Evolutionary conservation across 768 basidiomycete species (phyloP).

Genomic region (Phanerochaete sordida): DNA sequence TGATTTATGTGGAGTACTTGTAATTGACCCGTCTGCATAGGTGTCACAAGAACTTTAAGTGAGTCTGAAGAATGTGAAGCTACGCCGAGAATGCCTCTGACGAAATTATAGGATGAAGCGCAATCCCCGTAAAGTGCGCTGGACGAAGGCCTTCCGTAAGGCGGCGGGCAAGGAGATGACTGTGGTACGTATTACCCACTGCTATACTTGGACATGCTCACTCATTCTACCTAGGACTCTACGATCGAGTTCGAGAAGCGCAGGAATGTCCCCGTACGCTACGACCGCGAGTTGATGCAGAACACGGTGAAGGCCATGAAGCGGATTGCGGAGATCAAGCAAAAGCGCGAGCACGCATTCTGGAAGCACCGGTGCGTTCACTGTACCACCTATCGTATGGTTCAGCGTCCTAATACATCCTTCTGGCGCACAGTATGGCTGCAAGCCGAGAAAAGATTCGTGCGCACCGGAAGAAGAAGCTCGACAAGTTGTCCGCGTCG

Average conservation of each 20-base stretch:
- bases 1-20: not conserved
- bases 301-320: conserved; percentile 97
- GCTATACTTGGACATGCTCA: not conserved
- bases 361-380: conserved; percentile 82
- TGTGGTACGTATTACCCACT: conserved; percentile 56
- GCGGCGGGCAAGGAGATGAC: conserved; percentile 99
- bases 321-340: conserved; percentile 88
- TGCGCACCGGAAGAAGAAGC: conserved; percentile 63
- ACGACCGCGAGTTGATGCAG: conserved; percentile 89
- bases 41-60: conserved; percentile 99
- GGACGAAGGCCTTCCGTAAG: conserved; percentile 99
- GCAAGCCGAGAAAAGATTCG: conserved; percentile 75
- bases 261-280: conserved; percentile 94
- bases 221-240: conserved; percentile 63
- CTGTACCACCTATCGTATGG: not conserved
- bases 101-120: conserved; percentile 82
- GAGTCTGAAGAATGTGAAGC: no score
- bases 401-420: not conserved
- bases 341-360: conserved; percentile 88
- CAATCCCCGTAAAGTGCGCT: conserved; percentile 96
- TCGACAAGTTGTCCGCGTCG: conserved; percentile 49
- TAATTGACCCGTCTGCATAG: conserved; percentile 34
- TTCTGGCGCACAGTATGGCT: conserved; percentile 61
- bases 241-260: conserved; percentile 99
- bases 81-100: no score